Conservation (phyloP, 2,329 filamentous ascomycete genomes). For the Epichloe gansuensis region DNA sequence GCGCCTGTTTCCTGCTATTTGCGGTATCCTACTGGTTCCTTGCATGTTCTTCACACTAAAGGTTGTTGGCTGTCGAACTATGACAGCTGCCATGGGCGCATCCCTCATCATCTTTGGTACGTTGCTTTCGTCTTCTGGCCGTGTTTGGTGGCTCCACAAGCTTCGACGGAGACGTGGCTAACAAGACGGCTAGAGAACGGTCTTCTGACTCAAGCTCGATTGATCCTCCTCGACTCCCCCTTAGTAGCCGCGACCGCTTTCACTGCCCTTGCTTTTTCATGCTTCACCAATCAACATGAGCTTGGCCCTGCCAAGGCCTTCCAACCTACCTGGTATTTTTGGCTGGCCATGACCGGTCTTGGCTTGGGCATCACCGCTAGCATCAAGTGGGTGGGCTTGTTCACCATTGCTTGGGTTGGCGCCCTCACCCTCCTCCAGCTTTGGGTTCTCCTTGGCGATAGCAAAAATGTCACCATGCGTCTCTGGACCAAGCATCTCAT, state of each 20-base stretch:
- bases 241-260: slow-evolving; percentile 87
- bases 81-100: slow-evolving; percentile 71
- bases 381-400: slow-evolving; percentile 97
- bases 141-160: background rate
- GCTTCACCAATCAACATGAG: slow-evolving; percentile 95
- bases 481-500: slow-evolving; percentile 90
- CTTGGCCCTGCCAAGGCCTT: slow-evolving; percentile 83
- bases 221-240: slow-evolving; percentile 88
- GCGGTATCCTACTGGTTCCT: slow-evolving; percentile 78
- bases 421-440: slow-evolving; percentile 81
- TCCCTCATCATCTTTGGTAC: slow-evolving; percentile 81
- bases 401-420: slow-evolving; percentile 97
- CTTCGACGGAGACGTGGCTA: slow-evolving; percentile 10
- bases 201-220: slow-evolving; percentile 81
- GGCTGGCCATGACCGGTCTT: slow-evolving; percentile 76
- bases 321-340: slow-evolving; percentile 91
- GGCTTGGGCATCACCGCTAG: slow-evolving; percentile 81
- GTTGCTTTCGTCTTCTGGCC: slow-evolving; percentile 19
- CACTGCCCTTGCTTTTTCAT: slow-evolving; percentile 79
- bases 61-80: slow-evolving; percentile 75
- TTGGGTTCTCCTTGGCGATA: slow-evolving; percentile 88
- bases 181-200: slow-evolving; percentile 61
- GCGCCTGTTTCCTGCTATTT: slow-evolving; percentile 82
- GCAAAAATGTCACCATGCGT: slow-evolving; percentile 70
- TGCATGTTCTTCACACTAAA: slow-evolving; percentile 93